Base-by-base conservation (phyloP, 148 eudicot species). In the Persicaria maculosa region DNA sequence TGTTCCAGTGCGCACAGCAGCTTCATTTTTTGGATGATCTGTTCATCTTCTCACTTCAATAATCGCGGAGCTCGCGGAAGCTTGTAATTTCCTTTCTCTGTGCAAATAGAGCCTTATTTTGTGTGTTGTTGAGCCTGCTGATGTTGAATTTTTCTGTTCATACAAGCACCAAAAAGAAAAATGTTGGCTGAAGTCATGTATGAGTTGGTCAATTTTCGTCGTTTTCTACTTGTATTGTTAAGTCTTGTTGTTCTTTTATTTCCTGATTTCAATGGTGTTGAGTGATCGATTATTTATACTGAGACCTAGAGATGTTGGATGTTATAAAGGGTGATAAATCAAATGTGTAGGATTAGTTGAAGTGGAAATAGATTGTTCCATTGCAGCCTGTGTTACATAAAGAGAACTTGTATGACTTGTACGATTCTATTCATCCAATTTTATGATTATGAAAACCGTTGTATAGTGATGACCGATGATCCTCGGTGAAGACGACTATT, bases 201-300 rank as follows among this genome's bases (percentile, higher is more conserved):
- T 64, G 70, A 31, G 46, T 65, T 65, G 70, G 70, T 65, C 70
- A 65, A 65, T 12, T 40, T 58, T 65, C 43, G 70, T 65, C 70
- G 70, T 65, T 16, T 65, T 43, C 70, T 40, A 65, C 17, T 43
- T 65, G 70, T 40, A 31, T 31, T 31, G 2, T 65, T 22, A 22
- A 14, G 9, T 43, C 47, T 65, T 43, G 14, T 20, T 65, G 47
- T 9, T 65, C 47, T 36, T 40, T 65, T 65, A 10, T 65, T 65
- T 65, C 14, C 19, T 65, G 6, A 31, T 43, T 65, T 64, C 45
- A 11, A 40, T 64, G 7, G 19, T 5, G 70, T 40, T 65, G 70
- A 43, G 70, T 36, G 70, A 65, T 43, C 43, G 25, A 59, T 25
- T 59, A 22, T 59, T 59, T 59, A 22, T 59, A 25, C 43, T 59